Conservation (phyloP, 305 asterid species). For the Rubia tinctorum region DNA sequence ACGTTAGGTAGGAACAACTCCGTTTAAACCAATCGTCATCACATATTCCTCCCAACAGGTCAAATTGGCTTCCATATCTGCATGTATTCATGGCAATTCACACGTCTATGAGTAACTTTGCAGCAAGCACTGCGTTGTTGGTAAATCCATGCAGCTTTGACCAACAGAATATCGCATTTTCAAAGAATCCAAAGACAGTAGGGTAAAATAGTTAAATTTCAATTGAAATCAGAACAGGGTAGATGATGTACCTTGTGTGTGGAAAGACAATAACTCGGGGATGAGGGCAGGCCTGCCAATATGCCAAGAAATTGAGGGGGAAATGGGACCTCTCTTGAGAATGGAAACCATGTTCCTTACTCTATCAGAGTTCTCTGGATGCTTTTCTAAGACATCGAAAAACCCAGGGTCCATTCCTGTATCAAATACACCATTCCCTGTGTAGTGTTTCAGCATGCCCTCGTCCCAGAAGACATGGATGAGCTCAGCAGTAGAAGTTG, state of each 20-base stretch:
- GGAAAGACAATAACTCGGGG: constrained; percentile 60
- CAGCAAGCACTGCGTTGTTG: neutral
- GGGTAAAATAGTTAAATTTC: neutral
- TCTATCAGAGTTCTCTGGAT: constrained; percentile 85
- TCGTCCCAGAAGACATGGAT: constrained; percentile 75
- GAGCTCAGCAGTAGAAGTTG: constrained; percentile 12
- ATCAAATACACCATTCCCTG: constrained; percentile 80
- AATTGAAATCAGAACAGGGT: neutral
- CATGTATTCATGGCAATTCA: neutral
- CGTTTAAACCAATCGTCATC: too few species aligned
- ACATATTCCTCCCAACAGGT: too few species aligned
- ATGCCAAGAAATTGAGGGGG: constrained; percentile 74
- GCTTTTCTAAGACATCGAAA: constrained; percentile 82
- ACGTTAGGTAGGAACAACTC: too few species aligned
- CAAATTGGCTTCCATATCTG: neutral
- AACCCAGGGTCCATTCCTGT: constrained; percentile 80
- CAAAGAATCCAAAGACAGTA: neutral
- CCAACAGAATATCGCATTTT: neutral
- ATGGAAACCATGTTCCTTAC: constrained; percentile 76
- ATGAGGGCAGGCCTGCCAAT: constrained; percentile 56
- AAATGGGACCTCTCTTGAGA: constrained; percentile 73
- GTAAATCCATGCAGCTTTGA: neutral
- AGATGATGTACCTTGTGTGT: constrained; percentile 50
- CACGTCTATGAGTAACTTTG: neutral
- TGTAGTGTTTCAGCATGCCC: constrained; percentile 72